Evolutionary conservation across 352 stramenopile species (phyloP).

Genomic region (Phytophthora pluvialis): DNA sequence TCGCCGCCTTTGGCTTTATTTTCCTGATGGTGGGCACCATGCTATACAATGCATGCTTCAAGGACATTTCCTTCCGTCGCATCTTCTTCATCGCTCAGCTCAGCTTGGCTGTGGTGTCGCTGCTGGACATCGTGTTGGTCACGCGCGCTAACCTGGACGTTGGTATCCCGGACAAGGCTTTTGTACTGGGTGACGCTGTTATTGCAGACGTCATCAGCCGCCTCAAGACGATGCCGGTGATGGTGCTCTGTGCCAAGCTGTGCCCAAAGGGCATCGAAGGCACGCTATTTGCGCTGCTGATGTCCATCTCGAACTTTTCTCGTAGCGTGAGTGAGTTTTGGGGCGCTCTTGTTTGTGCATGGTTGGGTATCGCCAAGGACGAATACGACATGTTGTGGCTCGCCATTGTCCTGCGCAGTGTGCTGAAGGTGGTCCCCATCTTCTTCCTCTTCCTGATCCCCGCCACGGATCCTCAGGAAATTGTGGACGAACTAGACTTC

Average conservation of each 20-base stretch:
- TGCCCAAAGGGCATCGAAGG: conserved; percentile 96
- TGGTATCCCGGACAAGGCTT: conserved; percentile 95
- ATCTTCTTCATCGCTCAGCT: conserved; percentile 93
- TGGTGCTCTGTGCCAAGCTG: conserved; percentile 94
- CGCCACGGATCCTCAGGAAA: conserved; percentile 72
- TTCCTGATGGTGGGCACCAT: conserved; percentile 84
- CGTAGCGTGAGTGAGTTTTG: conserved; percentile 94
- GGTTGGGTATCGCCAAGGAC: conserved; percentile 89
- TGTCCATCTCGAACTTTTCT: conserved; percentile 97
- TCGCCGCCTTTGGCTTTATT: conserved; percentile 78
- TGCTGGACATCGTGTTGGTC: conserved; percentile 90
- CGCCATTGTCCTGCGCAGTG: conserved; percentile 91
- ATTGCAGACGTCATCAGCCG: conserved; percentile 85
- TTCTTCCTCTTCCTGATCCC: conserved; percentile 89
- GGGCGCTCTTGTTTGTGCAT: conserved; percentile 89
- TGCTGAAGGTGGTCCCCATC: conserved; percentile 92
- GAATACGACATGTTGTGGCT: conserved; percentile 93
- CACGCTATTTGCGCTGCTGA: conserved; percentile 96
- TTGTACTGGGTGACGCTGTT: conserved; percentile 96
- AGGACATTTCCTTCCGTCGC: conserved; percentile 92
- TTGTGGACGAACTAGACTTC: conserved; percentile 78
- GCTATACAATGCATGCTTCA: conserved; percentile 89
- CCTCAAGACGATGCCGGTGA: conserved; percentile 92
- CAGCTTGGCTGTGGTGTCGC: conserved; percentile 68
- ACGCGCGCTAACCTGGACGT: conserved; percentile 91